Conservation (phyloP, 257 asterid genomes). For the Perilla frutescens region DNA sequence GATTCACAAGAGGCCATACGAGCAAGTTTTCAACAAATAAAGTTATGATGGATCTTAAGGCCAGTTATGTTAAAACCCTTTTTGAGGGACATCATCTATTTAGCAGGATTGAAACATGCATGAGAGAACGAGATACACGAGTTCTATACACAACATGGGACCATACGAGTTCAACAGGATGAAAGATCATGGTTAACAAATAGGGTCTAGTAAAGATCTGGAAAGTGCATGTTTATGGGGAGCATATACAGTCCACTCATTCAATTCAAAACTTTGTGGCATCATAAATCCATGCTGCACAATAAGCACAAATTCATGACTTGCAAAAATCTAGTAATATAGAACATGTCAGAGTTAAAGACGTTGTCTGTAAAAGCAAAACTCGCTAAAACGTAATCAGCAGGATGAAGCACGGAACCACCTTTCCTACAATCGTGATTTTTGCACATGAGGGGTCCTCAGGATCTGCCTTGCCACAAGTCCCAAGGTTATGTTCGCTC, state of each 20-base stretch:
- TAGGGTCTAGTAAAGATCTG: no score
- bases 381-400: background rate
- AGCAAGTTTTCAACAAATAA: background rate
- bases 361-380: background rate
- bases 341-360: background rate
- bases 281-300: no score
- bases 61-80: background rate
- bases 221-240: background rate
- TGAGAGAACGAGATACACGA: background rate
- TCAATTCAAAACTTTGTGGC: no score
- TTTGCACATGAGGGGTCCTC: conserved; percentile 84
- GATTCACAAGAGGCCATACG: background rate
- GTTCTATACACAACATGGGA: background rate
- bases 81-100: background rate
- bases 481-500: conserved; percentile 75
- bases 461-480: conserved; percentile 80
- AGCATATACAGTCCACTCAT: background rate
- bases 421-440: conserved; percentile 86
- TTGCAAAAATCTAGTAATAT: background rate
- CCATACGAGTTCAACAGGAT: no score
- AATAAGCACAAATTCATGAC: background rate
- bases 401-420: conserved; percentile 29
- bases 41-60: no score
- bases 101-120: conserved; percentile 1
- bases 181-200: no score